Evolutionary conservation across 169 alveolate species (phyloP).

Genomic region (Blepharisma undulans): DNA sequence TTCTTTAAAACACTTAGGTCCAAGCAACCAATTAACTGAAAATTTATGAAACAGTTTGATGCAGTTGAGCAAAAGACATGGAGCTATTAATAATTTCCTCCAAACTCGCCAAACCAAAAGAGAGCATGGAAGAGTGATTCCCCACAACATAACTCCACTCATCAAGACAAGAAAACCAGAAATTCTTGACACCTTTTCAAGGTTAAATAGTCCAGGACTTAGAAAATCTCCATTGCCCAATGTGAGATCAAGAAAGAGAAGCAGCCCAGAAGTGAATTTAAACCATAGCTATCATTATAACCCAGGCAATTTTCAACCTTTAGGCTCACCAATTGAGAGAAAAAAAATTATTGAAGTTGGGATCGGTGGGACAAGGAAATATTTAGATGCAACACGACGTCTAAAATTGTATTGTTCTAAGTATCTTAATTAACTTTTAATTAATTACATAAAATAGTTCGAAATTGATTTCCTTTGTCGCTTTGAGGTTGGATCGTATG

Average conservation of each 20-base stretch:
- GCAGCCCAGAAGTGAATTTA: not conserved
- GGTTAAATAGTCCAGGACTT: not conserved
- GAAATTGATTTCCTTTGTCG: not conserved
- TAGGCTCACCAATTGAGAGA: not conserved
- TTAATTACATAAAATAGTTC: not conserved
- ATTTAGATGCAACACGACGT: not conserved
- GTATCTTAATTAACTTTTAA: not conserved
- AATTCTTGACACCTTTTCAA: not conserved
- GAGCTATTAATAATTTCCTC: not conserved
- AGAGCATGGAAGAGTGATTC: not conserved
- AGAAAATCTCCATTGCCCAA: not conserved
- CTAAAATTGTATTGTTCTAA: not conserved
- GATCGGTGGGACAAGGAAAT: not conserved
- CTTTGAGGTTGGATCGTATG: not conserved
- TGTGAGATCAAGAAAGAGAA: not conserved
- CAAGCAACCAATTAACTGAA: not conserved
- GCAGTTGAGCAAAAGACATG: not conserved
- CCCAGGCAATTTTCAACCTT: not conserved
- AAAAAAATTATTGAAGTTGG: not conserved
- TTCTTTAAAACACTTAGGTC: too few relatives aligned
- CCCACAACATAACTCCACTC: not conserved
- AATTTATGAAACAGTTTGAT: not conserved
- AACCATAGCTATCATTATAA: not conserved
- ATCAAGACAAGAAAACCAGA: not conserved
- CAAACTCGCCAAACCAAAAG: not conserved